These are phyloP conservation scores for Lecanicillium sp. DNA, from an alignment of 2,329 filamentous ascomycete species.

Conservation along the genomic window DNA sequence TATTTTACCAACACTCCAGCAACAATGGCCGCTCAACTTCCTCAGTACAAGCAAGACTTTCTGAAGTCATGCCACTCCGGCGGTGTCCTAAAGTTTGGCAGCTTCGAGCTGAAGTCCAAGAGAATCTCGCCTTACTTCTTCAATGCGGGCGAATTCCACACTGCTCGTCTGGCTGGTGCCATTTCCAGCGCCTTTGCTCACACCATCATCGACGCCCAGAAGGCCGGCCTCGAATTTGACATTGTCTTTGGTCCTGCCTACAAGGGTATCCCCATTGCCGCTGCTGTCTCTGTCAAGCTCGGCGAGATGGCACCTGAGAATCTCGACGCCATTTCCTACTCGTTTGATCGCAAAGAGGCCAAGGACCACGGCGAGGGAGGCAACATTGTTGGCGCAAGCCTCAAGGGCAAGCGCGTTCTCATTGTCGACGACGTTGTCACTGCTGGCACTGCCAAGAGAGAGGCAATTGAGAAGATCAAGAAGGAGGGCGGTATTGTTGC, in stretches of 20 bases:
- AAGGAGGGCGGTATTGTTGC: slow-evolving; percentile 77
- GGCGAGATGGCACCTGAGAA: slow-evolving; percentile 56
- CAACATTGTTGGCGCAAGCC: slow-evolving; percentile 76
- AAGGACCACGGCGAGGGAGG: slow-evolving; percentile 96
- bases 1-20: slow-evolving; percentile 3
- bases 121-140: slow-evolving; percentile 94
- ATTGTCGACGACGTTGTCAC: slow-evolving; percentile 97
- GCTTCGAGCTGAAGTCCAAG: slow-evolving; percentile 86
- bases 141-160: slow-evolving; percentile 89
- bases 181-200: slow-evolving; percentile 76
- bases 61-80: slow-evolving; percentile 60
- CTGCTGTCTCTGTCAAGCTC: slow-evolving; percentile 68
- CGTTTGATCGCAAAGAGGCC: slow-evolving; percentile 91
- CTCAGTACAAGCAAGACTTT: slow-evolving; percentile 64
- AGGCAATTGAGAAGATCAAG: slow-evolving; percentile 83
- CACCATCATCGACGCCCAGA: slow-evolving; percentile 44
- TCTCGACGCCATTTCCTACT: slow-evolving; percentile 68
- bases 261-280: slow-evolving; percentile 91
- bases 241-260: slow-evolving; percentile 91
- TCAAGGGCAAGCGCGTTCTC: slow-evolving; percentile 78
- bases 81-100: slow-evolving; percentile 70
- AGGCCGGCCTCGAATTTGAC: slow-evolving; percentile 54
- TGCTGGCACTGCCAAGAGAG: slow-evolving; percentile 85
- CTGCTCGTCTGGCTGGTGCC: slow-evolving; percentile 65
- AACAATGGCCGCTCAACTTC: slow-evolving; percentile 36